A percentile compares a stretch with the other conserved stretches of the same genome.
Conservation (phyloP, 352 stramenopile species). For the Aphanomyces astaci region DNA sequence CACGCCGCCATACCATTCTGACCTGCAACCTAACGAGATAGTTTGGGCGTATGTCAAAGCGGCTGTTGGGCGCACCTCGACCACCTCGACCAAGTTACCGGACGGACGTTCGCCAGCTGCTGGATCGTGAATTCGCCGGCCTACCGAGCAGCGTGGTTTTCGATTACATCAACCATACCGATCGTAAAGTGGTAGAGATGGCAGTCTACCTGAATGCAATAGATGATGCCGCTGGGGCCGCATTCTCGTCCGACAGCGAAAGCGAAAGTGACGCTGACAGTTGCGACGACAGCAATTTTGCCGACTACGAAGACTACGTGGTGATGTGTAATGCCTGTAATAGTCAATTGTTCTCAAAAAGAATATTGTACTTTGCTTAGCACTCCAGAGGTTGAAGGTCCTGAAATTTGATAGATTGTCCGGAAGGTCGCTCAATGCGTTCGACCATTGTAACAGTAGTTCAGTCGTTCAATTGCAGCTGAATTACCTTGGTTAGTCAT, state of each 20-base stretch:
- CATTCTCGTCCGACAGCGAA: not conserved
- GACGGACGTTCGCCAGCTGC: not conserved
- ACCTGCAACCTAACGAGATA: conserved; percentile 2
- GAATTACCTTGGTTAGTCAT: too few species aligned
- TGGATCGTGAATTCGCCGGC: not conserved
- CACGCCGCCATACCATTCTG: not conserved
- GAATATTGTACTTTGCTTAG: not conserved
- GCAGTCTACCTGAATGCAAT: not conserved
- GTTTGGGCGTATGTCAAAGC: conserved; percentile 11
- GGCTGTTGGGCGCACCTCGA: not conserved
- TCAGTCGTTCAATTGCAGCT: too few species aligned
- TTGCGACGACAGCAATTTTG: not conserved
- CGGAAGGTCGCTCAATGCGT: conserved; percentile 3
- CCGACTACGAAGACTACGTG: not conserved
- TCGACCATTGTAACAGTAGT: too few species aligned
- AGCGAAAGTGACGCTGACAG: not conserved
- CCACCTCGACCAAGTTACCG: not conserved
- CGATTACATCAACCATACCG: not conserved
- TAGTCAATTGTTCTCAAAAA: not conserved
- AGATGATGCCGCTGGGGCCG: not conserved
- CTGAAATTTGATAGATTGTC: not conserved
- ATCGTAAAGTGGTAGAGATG: not conserved
- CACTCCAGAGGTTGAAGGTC: not conserved
- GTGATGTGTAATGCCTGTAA: not conserved
- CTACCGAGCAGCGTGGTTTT: not conserved